Base-by-base conservation (phyloP, 164 flowering plant species). In the Tinospora cordifolia region DNA sequence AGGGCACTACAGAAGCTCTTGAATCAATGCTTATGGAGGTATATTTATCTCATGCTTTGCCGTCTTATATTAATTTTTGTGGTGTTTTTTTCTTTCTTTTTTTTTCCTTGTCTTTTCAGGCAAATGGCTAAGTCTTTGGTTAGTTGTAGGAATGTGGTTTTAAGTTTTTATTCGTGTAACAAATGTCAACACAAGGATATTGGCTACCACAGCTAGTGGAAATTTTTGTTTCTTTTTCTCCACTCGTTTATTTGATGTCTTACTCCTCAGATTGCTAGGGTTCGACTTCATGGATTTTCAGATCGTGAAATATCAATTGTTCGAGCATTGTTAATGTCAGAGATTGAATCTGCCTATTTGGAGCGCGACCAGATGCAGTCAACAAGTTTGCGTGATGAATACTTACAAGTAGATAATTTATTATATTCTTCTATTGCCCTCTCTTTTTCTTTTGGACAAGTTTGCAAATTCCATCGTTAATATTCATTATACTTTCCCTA, bases 341-440 rank as follows among this genome's bases (percentile, higher is more conserved):
- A 93, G 81, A 88, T 93, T 73, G 98, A 91, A 80, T 93, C 98
- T 80, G 91, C 98, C 34, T 93, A 83, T 83, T 79, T 93, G 75
- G 97, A 93, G 82, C 93, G 98, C 39, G 98, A 93, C 69, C 97
- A 93, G 77, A 82, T 87, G 83, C 97, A 88, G 69, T 93, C 98
- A 51, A 86, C 93, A 38, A 88, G 81, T 74, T 78, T 90, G 75
- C 85, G 94, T 19, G 94, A 91, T 81, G 97, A 91, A 81, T 90
- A 87, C 76, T 71, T 91, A 75, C 97, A 93, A 78, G 98, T 91
- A 79, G 26, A 63, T 75, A 26, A 22, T 63, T 25, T 22, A 30
- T 15, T 36, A 6, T 15, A 58, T 15, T 24, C 25, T 54, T 8
- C 38, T 14, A 3, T 30, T 51, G 1, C 46, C 47, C 49, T 22